These are phyloP conservation scores for Pinus tabuliformis DNA, from an alignment of 75 land plant genomes.

Conservation along the genomic window DNA sequence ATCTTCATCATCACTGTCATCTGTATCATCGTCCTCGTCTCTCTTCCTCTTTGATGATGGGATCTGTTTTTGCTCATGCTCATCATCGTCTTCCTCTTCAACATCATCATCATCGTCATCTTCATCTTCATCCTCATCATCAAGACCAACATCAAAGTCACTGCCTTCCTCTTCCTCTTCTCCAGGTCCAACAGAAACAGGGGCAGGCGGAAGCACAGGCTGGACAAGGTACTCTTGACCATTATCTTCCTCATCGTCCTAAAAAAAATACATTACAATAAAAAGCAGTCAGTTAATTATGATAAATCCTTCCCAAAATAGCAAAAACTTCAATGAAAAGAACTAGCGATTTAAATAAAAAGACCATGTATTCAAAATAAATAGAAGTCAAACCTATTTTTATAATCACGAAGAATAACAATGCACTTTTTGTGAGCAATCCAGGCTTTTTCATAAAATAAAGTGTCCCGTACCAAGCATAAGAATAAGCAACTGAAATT, in stretches of 20 bases:
- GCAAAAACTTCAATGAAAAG: no score
- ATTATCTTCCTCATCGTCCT: conserved; percentile 54
- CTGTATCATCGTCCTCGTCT: conserved; percentile 12
- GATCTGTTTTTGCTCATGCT: conserved; percentile 17
- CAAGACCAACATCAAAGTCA: conserved; percentile 53
- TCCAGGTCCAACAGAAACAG: conserved; percentile 5
- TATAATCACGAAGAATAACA: no score
- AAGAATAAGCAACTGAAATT: no score
- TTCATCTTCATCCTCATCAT: conserved; percentile 30
- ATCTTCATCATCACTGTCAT: conserved; percentile 12
- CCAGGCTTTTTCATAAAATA: no score
- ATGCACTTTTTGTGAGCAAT: no score
- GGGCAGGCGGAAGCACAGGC: conserved; percentile 24
- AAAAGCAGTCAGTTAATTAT: background rate
- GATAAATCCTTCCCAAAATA: no score
- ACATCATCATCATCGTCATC: conserved; percentile 54
- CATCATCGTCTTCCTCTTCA: conserved; percentile 47
- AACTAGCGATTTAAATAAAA: no score
- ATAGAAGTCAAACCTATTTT: no score
- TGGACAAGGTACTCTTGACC: conserved; percentile 72
- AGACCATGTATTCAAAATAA: no score
- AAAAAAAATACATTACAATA: background rate
- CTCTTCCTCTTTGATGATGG: conserved; percentile 40
- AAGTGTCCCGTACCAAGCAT: no score
- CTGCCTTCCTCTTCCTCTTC: conserved; percentile 59